Evolutionary conservation across 2,329 filamentous ascomycete genomes (phyloP).

Genomic region (Phoma sp.): DNA sequence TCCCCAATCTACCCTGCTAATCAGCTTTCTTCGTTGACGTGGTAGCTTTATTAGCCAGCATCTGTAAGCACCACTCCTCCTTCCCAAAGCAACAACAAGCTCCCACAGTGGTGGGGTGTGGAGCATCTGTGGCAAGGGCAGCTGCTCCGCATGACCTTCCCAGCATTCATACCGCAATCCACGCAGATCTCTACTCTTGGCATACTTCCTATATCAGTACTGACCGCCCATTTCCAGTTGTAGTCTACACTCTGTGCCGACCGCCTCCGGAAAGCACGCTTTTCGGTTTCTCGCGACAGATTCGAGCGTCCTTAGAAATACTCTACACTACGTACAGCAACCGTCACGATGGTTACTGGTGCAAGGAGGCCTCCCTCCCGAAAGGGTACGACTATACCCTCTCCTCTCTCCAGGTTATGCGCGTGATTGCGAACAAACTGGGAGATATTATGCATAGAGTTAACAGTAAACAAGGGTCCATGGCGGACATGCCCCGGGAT

Average conservation of each 20-base stretch:
- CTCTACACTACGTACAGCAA: conserved; percentile 12
- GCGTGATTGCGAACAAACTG: conserved; percentile 3
- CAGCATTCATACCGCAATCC: neutral
- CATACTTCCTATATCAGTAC: neutral
- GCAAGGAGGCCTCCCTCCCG: conserved; percentile 71
- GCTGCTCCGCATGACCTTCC: conserved; percentile 2
- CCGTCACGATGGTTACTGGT: conserved; percentile 68
- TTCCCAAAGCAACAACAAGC: conserved; percentile 7
- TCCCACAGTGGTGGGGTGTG: neutral
- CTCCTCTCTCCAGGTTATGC: neutral
- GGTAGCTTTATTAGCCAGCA: conserved; percentile 5
- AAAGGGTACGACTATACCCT: conserved; percentile 68
- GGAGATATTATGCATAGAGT: conserved; percentile 10
- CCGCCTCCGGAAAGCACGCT: neutral
- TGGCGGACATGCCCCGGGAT: conserved; percentile 88
- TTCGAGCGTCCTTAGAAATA: neutral
- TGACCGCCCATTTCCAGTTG: conserved; percentile 1
- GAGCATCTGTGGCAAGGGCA: neutral
- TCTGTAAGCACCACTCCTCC: conserved; percentile 11
- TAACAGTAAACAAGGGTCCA: conserved; percentile 70
- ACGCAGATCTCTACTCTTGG: neutral
- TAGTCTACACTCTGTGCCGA: neutral
- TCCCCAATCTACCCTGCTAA: neutral
- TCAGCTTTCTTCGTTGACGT: neutral
- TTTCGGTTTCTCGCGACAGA: neutral